Base-by-base conservation (phyloP, 805 yeast genomes). In the Torulaspora quercuum region DNA sequence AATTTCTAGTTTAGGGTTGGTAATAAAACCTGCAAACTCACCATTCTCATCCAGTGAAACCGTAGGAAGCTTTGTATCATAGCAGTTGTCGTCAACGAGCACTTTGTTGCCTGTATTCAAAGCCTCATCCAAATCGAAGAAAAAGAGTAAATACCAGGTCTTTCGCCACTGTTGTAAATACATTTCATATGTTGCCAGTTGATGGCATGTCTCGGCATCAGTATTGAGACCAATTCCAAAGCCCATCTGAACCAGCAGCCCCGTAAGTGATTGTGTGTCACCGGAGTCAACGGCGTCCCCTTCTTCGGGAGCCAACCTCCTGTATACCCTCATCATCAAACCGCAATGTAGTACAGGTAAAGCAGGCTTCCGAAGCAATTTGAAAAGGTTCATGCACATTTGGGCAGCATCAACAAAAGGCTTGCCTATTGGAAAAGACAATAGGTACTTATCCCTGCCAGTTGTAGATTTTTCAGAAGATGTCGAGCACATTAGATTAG, bases 211-310 rank as follows among this genome's bases (percentile, higher is more conserved):
- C 7, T 59, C 61, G 3, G 80, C 76, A 39, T 78, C 83, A 35
- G 82, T 61, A 53, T 78, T 74, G 31, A 78, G 46, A 0, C 84
- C 85, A 35, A 77, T 63, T 0, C 78, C 67, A 24, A 67, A 64
- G 0, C 74, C 80, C 75, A 77, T 74, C 44, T 75, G 80, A 3
- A 75, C 49, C 15, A 76, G 45, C 55, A 74, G 58, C 2, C 77
- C 76, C 3, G 69, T 61, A 38, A 68, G 73, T 4, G 73, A 67
- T 32, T 67, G 71, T 0, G 73, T 57, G 35, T 69, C 76, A 6
- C 74, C 73, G 25, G 69, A 72, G 39, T 71, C 78, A 3, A 65
- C 63, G 2, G 72, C 68, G 49, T 75, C 80, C 25, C 80, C 81
- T 50, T 73, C 76, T 46, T 75, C 80, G 0, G 78, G 79, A 1